Evolutionary conservation across 306 rosid genomes (phyloP).

Genomic region (Vigna radiata): DNA sequence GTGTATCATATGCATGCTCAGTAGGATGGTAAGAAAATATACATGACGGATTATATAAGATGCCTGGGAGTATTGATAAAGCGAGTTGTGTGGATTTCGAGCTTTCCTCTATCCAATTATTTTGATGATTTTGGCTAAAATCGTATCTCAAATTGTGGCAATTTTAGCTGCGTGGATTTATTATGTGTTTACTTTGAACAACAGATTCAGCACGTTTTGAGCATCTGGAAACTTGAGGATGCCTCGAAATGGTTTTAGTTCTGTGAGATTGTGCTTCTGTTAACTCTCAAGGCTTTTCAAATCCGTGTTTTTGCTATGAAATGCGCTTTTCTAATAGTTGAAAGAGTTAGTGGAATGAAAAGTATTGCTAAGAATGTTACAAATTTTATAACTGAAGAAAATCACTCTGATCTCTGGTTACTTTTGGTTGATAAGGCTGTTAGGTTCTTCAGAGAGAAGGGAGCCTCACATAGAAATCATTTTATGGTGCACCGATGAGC

Average conservation of each 20-base stretch:
- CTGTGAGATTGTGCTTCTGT: conserved; percentile 32
- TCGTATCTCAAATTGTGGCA: conserved; percentile 7
- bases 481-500: conserved; percentile 81
- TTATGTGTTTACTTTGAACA: not conserved
- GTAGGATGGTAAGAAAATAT: conserved; percentile 26
- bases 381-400: conserved; percentile 22
- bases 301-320: conserved; percentile 39
- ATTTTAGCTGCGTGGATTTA: not conserved
- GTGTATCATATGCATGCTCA: conserved; percentile 8
- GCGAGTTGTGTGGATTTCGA: not conserved
- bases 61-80: conserved; percentile 20
- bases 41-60: conserved; percentile 23
- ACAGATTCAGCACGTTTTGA: conserved; percentile 4
- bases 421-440: conserved; percentile 48
- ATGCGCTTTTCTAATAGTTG: conserved; percentile 31
- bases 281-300: not conserved
- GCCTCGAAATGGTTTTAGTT: conserved; percentile 27
- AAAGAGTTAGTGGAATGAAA: conserved; percentile 20
- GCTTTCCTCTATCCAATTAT: not conserved
- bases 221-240: conserved; percentile 23
- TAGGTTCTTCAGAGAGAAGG: conserved; percentile 60
- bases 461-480: conserved; percentile 41
- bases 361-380: conserved; percentile 12
- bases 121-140: conserved; percentile 13
- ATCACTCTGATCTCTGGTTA: conserved; percentile 43